A percentile compares a stretch with the other conserved stretches of the same genome.
Evolutionary conservation across 169 alveolate genomes (phyloP).

Genomic region (Babesia bigemina): DNA sequence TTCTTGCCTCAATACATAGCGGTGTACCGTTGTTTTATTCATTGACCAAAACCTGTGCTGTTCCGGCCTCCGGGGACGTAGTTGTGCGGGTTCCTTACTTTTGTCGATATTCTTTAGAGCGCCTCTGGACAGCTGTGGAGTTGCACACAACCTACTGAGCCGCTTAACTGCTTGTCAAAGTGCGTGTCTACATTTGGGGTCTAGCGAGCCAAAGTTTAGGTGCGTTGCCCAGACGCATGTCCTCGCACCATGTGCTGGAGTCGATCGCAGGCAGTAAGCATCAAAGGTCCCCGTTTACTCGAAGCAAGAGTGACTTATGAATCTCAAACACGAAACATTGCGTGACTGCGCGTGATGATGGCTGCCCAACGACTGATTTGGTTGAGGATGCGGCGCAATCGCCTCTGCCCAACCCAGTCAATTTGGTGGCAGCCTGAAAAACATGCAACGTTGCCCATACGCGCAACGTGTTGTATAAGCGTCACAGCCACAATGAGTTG

Average conservation of each 20-base stretch:
- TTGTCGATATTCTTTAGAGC: background rate
- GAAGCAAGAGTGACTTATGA: slow-evolving; percentile 23
- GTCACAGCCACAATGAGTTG: no score
- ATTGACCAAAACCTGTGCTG: slow-evolving; percentile 1
- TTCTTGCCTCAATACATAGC: slow-evolving; percentile 6
- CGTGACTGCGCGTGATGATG: background rate
- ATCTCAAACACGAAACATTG: slow-evolving; percentile 40
- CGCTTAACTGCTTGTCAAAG: slow-evolving; percentile 70
- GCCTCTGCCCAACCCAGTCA: no score
- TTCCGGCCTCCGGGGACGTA: background rate
- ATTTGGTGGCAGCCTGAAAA: no score
- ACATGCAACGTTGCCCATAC: no score
- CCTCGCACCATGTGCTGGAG: slow-evolving; percentile 73
- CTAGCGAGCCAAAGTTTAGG: slow-evolving; percentile 67
- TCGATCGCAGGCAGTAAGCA: slow-evolving; percentile 59
- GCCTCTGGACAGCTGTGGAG: background rate
- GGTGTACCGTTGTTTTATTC: background rate
- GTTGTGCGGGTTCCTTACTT: background rate
- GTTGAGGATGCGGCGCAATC: background rate
- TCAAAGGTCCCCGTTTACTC: slow-evolving; percentile 49
- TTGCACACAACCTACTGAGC: slow-evolving; percentile 49
- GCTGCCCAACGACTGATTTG: background rate
- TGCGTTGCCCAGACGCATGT: slow-evolving; percentile 37
- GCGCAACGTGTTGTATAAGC: no score
- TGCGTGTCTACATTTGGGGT: slow-evolving; percentile 53